These are phyloP conservation scores for Umbelopsis sp. DNA, from an alignment of 371 early-diverging fungal species.

Conservation along the genomic window DNA sequence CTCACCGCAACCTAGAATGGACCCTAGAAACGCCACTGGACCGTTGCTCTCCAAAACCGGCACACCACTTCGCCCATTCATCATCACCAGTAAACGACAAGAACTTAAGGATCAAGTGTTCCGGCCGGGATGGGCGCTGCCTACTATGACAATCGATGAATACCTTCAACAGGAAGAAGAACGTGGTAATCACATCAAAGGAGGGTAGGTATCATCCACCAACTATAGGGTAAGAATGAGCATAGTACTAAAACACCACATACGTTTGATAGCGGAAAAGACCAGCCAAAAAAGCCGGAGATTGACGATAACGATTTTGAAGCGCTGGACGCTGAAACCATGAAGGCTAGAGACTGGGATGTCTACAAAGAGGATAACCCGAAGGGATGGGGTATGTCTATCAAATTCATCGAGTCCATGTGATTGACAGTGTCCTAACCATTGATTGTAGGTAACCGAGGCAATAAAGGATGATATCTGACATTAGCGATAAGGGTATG, in stretches of 20 bases:
- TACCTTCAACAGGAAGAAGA: conserved; percentile 86
- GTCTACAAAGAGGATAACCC: conserved; percentile 94
- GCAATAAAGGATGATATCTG: conserved; percentile 43
- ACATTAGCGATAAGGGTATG: too few species aligned
- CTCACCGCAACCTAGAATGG: conserved; percentile 23
- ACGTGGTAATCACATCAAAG: conserved; percentile 88
- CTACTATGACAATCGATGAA: conserved; percentile 97
- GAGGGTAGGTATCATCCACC: conserved; percentile 61
- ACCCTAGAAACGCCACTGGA: conserved; percentile 26
- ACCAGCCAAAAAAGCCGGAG: conserved; percentile 64
- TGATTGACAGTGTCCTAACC: too few species aligned
- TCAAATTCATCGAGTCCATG: neutral
- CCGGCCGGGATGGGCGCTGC: conserved; percentile 84
- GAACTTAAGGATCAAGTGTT: conserved; percentile 83
- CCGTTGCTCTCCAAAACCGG: conserved; percentile 69
- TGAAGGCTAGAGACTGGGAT: conserved; percentile 89
- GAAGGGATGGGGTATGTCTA: conserved; percentile 83
- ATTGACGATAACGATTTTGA: conserved; percentile 83
- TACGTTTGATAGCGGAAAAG: conserved; percentile 39
- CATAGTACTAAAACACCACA: neutral
- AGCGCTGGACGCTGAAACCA: conserved; percentile 80
- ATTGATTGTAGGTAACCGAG: conserved; percentile 34
- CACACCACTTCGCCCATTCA: conserved; percentile 84
- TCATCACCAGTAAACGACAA: conserved; percentile 79
- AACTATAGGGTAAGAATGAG: neutral